phyloP scores from a whole-genome alignment of 106 monocot genomes.

The Apostasia shenzhenica region DNA sequence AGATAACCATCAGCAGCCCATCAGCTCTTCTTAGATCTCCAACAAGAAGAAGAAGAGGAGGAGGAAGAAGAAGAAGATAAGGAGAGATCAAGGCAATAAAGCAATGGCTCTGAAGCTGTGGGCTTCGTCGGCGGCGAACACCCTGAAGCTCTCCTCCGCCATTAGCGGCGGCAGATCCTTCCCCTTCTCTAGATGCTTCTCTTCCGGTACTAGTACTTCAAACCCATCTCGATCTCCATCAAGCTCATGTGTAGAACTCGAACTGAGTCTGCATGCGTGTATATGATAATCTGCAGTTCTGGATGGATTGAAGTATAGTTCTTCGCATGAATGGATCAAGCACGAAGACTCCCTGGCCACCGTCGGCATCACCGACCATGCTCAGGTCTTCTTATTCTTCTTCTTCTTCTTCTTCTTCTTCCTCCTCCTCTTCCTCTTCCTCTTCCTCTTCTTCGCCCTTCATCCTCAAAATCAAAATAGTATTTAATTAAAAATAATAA shows the following conservation, averaged over 20 bases:
- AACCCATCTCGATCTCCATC: background rate
- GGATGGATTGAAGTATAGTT: conserved; percentile 72
- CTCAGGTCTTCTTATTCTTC: conserved; percentile 42
- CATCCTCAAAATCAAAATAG: background rate
- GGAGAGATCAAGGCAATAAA: too few relatives aligned
- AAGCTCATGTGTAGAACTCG: too few relatives aligned
- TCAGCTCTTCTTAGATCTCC: too few relatives aligned
- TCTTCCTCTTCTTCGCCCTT: background rate
- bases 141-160: background rate
- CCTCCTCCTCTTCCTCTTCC: background rate
- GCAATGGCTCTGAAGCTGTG: background rate
- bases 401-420: background rate
- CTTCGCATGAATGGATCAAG: conserved; percentile 95
- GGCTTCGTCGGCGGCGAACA: background rate
- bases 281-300: conserved; percentile 32
- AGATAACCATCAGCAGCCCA: background rate
- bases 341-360: conserved; percentile 82
- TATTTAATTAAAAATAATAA: background rate
- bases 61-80: too few relatives aligned
- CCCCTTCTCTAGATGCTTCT: conserved; percentile 76
- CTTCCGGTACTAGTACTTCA: conserved; percentile 24
- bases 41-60: too few relatives aligned
- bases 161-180: conserved; percentile 6
- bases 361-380: conserved; percentile 95
- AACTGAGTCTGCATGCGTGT: background rate